Base-by-base conservation (phyloP, 2,329 filamentous ascomycete species). In the Pleomassaria siparia region DNA sequence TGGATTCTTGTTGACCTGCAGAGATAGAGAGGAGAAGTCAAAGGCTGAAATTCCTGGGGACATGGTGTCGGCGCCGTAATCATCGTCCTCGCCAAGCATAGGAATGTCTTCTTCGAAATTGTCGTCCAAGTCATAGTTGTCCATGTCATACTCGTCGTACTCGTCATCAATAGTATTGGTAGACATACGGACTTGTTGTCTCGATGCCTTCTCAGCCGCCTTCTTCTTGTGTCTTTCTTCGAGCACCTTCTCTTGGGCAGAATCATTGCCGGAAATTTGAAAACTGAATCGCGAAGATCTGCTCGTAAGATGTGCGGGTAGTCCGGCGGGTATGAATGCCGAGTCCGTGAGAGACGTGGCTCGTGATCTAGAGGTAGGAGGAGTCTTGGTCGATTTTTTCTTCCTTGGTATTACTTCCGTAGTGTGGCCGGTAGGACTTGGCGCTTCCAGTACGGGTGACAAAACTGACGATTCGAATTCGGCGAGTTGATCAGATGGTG, bases 281-380 rank as follows among this genome's bases (percentile, higher is more conserved):
- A 92, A 92, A 59, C 88, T 91, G 63, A 92, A 91, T 12, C 88
- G 78, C 0, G 87, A 90, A 0, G 88, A 88, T 10, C 85, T 88
- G 64, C 87, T 91, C 3, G 69, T 71, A 37, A 75, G 64, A 53
- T 77, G 75, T 37, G 72, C 68, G 4, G 74, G 74, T 10, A 72
- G 49, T 11, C 69, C 69, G 16, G 66, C 66, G 15, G 68, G 63
- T 24, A 63, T 57, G 36, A 67, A 72, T 1, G 62, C 60, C 7
- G 66, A 62, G 41, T 73, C 69, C 12, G 64, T 65, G 15, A 69
- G 55, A 2, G 70, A 72, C 6, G 68, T 64, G 5, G 69, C 67
- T 52, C 70, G 50, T 40, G 70, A 72, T 6, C 69, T 60, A 29
- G 66, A 52, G 13, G 65, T 50, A 4, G 67, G 66, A 12, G 67